phyloP scores from a whole-genome alignment of 208 protist species.

The Angomonas deanei region DNA sequence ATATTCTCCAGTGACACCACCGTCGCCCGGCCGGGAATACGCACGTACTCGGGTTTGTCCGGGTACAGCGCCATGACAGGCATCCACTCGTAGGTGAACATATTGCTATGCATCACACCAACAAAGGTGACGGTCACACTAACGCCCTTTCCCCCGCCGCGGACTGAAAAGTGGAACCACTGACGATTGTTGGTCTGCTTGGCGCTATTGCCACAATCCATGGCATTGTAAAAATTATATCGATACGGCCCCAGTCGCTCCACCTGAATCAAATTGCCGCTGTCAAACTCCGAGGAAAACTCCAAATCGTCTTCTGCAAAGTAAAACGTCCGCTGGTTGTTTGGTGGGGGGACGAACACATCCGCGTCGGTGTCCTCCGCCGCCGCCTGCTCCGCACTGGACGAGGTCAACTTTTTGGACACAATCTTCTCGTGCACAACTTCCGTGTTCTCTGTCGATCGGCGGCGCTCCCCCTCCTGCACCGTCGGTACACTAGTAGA shows the following conservation, averaged over 20 bases:
- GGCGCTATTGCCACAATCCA: constrained; percentile 81
- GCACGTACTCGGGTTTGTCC: constrained; percentile 48
- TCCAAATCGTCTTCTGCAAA: constrained; percentile 80
- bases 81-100: constrained; percentile 85
- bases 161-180: constrained; percentile 92
- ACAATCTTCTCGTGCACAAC: neutral
- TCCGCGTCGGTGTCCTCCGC: constrained; percentile 4
- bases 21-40: constrained; percentile 52
- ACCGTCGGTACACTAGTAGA: no score
- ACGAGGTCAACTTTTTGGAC: constrained; percentile 2
- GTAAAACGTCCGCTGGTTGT: constrained; percentile 85
- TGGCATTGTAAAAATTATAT: constrained; percentile 73
- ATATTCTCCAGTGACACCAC: constrained; percentile 55
- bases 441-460: no score
- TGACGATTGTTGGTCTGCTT: constrained; percentile 86
- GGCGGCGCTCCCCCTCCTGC: no score
- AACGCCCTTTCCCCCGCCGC: constrained; percentile 50
- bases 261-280: constrained; percentile 86
- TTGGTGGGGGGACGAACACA: constrained; percentile 53
- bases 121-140: constrained; percentile 62
- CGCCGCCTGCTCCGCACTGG: neutral
- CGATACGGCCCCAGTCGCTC: constrained; percentile 58
- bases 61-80: constrained; percentile 68
- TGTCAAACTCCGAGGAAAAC: constrained; percentile 89
- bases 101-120: constrained; percentile 78